Evolutionary conservation across 148 eudicot species (phyloP).

Genomic region (Arctostaphylos glauca): DNA sequence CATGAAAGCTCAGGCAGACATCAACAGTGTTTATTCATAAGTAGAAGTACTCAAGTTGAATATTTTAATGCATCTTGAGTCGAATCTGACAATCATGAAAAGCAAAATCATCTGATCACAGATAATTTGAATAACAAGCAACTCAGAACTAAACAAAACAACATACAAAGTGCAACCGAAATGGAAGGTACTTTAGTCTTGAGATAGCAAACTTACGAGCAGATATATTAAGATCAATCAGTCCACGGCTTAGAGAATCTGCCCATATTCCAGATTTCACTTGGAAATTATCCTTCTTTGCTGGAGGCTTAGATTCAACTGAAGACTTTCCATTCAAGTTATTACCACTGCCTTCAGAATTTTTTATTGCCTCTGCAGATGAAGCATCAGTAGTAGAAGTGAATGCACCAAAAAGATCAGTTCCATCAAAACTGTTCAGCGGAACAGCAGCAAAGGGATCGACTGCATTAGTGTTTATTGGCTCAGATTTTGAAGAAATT

Average conservation of each 20-base stretch:
- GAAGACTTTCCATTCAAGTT: conserved; percentile 39
- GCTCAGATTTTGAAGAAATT: conserved; percentile 40
- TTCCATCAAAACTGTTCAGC: conserved; percentile 60
- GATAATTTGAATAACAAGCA: background rate
- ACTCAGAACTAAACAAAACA: background rate
- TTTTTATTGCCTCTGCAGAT: conserved; percentile 34
- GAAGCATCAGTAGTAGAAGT: conserved; percentile 49
- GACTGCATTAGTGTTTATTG: conserved; percentile 31
- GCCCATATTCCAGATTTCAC: conserved; percentile 99
- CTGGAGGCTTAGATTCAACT: conserved; percentile 42
- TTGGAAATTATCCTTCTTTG: conserved; percentile 59
- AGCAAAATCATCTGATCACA: too few relatives aligned
- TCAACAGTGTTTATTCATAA: background rate
- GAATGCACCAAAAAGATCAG: conserved; percentile 69
- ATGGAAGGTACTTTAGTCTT: background rate
- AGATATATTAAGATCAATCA: conserved; percentile 95
- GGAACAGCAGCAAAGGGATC: conserved; percentile 92
- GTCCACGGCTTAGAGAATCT: conserved; percentile 92
- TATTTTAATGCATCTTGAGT: background rate
- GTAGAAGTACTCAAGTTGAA: background rate
- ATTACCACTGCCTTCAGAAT: conserved; percentile 24
- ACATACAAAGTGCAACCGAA: background rate
- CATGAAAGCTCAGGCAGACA: background rate
- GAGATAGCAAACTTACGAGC: conserved; percentile 65
- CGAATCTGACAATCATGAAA: background rate